Evolutionary conservation across 768 basidiomycete genomes (phyloP).

Genomic region (Leccinellum luteum): DNA sequence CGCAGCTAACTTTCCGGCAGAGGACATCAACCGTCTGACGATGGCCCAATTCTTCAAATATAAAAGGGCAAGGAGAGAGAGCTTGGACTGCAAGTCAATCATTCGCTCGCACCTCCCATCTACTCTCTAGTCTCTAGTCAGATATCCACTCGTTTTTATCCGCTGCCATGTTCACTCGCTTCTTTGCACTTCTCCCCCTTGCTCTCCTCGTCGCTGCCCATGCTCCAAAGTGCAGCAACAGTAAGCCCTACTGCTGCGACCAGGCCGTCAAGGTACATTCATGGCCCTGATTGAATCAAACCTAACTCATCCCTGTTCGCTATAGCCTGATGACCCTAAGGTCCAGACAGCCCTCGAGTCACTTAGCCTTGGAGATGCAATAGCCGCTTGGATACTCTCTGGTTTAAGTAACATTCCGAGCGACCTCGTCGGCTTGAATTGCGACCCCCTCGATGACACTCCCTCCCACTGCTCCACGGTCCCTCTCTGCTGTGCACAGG

Average conservation of each 20-base stretch:
- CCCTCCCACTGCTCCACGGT: background rate
- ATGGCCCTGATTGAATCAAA: background rate
- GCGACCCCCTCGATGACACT: background rate
- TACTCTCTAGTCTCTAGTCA: background rate
- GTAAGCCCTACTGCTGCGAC: background rate
- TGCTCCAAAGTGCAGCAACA: background rate
- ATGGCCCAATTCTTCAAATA: background rate
- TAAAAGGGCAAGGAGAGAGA: background rate
- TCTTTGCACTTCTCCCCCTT: slow-evolving; percentile 16
- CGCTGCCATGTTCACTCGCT: slow-evolving; percentile 16
- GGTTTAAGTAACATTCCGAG: background rate
- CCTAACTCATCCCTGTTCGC: background rate
- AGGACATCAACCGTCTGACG: background rate
- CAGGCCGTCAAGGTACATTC: background rate
- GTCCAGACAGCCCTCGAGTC: background rate
- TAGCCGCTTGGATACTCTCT: background rate
- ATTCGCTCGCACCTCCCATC: background rate
- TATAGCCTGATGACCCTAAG: background rate
- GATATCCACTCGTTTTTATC: background rate
- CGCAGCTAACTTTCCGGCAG: background rate
- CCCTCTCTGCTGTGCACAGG: background rate
- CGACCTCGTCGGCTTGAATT: background rate
- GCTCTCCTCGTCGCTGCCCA: slow-evolving; percentile 14
- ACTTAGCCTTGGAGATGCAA: background rate
- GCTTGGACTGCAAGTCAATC: background rate